Evolutionary conservation across 495 filamentous ascomycete genomes (phyloP), one percentile per base, ranked within the genome.

Genomic region (Clavariopsis aquatica): DNA sequence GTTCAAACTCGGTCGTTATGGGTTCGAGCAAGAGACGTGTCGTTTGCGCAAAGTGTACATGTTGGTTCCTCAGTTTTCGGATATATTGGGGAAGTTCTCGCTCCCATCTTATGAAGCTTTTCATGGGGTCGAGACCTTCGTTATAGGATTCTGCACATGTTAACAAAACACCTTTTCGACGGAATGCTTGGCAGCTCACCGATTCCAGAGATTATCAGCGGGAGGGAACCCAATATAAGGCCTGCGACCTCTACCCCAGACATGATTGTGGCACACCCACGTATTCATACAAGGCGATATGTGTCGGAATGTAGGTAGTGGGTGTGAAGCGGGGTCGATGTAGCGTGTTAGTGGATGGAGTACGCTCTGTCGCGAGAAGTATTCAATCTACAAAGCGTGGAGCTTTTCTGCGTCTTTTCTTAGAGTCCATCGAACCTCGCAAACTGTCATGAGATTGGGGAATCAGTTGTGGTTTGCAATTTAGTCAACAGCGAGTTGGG

Each of bases 1-100:
- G 62, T 29, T 71, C 69, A 56, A 64, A 64, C 28, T 70, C 68
- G 36, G 68, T 67, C 22, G 68, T 67, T 22, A 70, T 70, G 9
- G 68, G 59, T 26, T 66, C 68, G 53, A 70, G 68, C 9, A 70
- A 60, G 1, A 67, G 34, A 8, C 68, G 68, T 27, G 66, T 66
- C 15, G 63, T 70, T 38, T 70, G 68, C 20, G 52, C 54, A 46
- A 53, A 70, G 60, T 70, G 68, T 1, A 70, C 68, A 53, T 70
- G 68, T 43, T 70, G 59, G 49, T 70, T 70, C n/a, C 68, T 31
- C 9, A 70, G 51, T 51, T 70, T 70, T 9, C 68, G 63, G 43
- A 70, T 70, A 22, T 63, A 61, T 22, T 67, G 57, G 8, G 68
- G 68, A 10, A 68, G 54, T 19, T 65, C 62, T 31, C 64, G 41